Evolutionary conservation across 257 asterid species (phyloP).

Genomic region (Echium plantagineum): DNA sequence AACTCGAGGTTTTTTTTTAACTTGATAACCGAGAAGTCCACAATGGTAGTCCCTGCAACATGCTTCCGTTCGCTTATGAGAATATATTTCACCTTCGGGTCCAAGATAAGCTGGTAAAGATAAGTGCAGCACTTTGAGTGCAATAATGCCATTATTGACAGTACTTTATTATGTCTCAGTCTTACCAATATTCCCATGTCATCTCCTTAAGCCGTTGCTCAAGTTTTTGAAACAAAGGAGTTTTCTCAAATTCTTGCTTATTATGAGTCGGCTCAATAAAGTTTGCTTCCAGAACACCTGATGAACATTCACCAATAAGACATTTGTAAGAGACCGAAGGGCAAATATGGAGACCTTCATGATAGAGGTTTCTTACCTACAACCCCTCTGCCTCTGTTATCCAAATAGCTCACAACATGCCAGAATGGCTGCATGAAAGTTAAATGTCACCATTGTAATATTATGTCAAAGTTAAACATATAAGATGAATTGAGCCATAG

Average conservation of each 20-base stretch:
- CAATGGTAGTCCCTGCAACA: slow-evolving; percentile 64
- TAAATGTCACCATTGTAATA: not conserved
- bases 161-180: not conserved
- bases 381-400: slow-evolving; percentile 83
- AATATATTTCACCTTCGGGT: no score
- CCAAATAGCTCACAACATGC: slow-evolving; percentile 53
- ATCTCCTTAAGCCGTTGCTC: slow-evolving; percentile 73
- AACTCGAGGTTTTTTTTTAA: slow-evolving; percentile 25
- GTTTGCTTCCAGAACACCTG: slow-evolving; percentile 91
- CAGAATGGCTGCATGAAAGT: slow-evolving; percentile 77
- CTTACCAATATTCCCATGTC: slow-evolving; percentile 88
- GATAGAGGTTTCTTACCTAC: slow-evolving; percentile 51
- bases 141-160: no score
- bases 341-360: not conserved
- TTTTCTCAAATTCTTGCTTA: slow-evolving; percentile 92
- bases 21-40: slow-evolving; percentile 63
- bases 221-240: slow-evolving; percentile 88
- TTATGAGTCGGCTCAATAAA: slow-evolving; percentile 79
- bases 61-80: slow-evolving; percentile 6
- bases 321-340: slow-evolving; percentile 9
- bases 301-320: slow-evolving; percentile 10
- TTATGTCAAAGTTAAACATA: not conserved
- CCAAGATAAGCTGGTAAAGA: not conserved
- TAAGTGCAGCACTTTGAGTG: not conserved
- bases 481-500: slow-evolving; percentile 12